Base-by-base conservation (phyloP, 371 early-diverging fungal species). In the Mortierella sp. region DNA sequence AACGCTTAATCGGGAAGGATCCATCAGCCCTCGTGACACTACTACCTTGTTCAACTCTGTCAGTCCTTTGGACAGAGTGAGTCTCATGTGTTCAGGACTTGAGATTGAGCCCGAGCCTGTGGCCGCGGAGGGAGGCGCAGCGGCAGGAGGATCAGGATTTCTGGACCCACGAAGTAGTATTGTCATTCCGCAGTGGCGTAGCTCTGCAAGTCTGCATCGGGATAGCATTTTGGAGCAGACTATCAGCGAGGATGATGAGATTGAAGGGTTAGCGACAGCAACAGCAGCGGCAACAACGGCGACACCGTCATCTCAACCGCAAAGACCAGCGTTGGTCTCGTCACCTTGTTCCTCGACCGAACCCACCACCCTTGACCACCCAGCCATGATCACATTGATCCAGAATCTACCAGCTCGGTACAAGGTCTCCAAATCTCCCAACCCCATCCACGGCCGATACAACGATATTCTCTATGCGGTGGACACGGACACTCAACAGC, bases 401-500 rank as follows among this genome's bases (percentile, higher is more conserved):
- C 81, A 84, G 43, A 84, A 84, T 51, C 31, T 84, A 8, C 85
- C 85, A 1, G 85, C 85, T 0, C 78, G 85, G 11, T 84, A 84
- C 69, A 77, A 72, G 19, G 55, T 84, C 8, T 75, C 85, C 9
- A 77, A 80, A n/a, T 84, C 78, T 13, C 85, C 85, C 1, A 72
- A 70, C 21, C 85, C 85, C 4, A 84, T 84, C 13, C 85, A 80
- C 55, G 85, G 85, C 21, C 71, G 67, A 24, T 40, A 37, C 43
- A 84, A 84, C 31, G 81, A 84, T 31, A 84, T 84, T 46, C 55
- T 84, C 14, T 84, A 78, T 48, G 85, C 85, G 5, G 72, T 84
- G 21, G 85, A 84, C 37, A 73, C 81, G 13, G 85, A 84, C 24
- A 84, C 85, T 8, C 85, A 84, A 26, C 85, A 78, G 40, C 85